Percentiles rank a stretch among this genome's conserved stretches.
These are phyloP conservation scores for Polytolypa hystricis DNA, from an alignment of 2,329 filamentous ascomycete genomes.

Conservation along the genomic window DNA sequence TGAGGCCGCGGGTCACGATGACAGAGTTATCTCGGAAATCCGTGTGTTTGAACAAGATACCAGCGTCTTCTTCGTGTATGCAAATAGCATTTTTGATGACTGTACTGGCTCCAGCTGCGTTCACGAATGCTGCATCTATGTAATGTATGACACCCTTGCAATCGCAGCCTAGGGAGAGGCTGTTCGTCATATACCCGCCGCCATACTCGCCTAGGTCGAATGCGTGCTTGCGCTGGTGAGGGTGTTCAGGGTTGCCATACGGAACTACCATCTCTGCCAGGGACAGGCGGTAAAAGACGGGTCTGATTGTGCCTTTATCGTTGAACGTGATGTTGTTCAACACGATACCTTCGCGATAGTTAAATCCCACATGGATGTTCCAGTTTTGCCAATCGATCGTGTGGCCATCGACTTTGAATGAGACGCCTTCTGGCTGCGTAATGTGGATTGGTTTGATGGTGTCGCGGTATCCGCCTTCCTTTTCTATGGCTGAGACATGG, in stretches of 20 bases:
- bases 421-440: constrained; percentile 79
- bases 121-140: constrained; percentile 77
- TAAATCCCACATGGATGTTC: constrained; percentile 88
- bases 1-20: constrained; percentile 75
- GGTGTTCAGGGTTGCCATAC: constrained; percentile 43
- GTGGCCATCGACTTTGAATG: constrained; percentile 65
- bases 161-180: constrained; percentile 36
- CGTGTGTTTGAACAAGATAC: constrained; percentile 87
- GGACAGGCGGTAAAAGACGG: constrained; percentile 80
- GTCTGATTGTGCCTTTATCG: constrained; percentile 65
- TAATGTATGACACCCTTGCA: constrained; percentile 90
- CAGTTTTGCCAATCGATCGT: constrained; percentile 84
- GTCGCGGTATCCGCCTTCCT: constrained; percentile 61
- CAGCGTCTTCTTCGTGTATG: constrained; percentile 86
- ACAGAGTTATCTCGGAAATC: constrained; percentile 86
- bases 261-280: constrained; percentile 91
- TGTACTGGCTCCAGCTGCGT: constrained; percentile 59
- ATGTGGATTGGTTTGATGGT: constrained; percentile 81
- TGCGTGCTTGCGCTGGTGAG: constrained; percentile 39
- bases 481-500: constrained; percentile 59
- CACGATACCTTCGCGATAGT: constrained; percentile 85
- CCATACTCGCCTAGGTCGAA: constrained; percentile 39
- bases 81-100: constrained; percentile 91
- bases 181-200: constrained; percentile 40
- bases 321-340: constrained; percentile 84